These are phyloP conservation scores for Lasiodiplodia sp. DNA, from an alignment of 2,329 filamentous ascomycete genomes.

Conservation along the genomic window DNA sequence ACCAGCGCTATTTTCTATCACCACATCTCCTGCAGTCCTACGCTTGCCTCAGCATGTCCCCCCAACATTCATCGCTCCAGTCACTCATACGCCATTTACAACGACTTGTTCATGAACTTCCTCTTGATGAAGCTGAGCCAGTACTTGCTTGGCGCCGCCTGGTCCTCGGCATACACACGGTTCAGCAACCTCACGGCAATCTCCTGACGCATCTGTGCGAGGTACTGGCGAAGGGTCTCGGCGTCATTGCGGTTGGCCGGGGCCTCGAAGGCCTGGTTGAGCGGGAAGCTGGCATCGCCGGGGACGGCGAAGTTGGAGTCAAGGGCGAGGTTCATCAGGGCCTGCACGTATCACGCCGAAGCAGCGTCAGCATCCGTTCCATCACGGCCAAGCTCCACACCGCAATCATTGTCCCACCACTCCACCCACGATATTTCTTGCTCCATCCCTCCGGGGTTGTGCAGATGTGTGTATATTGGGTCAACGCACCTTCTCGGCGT, in stretches of 20 bases:
- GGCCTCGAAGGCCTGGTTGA: slow-evolving; percentile 96
- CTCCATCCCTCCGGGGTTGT: not conserved
- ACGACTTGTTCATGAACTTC: slow-evolving; percentile 96
- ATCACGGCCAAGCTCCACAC: not conserved
- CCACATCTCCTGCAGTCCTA: not conserved
- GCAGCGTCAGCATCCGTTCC: not conserved
- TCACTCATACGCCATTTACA: slow-evolving; percentile 36
- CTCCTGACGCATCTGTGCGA: slow-evolving; percentile 93
- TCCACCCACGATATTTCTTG: not conserved
- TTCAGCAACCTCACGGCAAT: slow-evolving; percentile 82
- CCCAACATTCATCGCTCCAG: not conserved
- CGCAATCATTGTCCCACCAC: not conserved
- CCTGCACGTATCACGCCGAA: slow-evolving; percentile 54
- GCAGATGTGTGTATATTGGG: too few relatives aligned
- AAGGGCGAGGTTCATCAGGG: slow-evolving; percentile 87
- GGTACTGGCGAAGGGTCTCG: slow-evolving; percentile 85
- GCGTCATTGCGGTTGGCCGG: slow-evolving; percentile 87
- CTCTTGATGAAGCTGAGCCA: slow-evolving; percentile 99
- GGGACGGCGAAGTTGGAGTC: slow-evolving; percentile 94
- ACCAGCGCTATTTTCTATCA: slow-evolving; percentile 7
- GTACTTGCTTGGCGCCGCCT: slow-evolving; percentile 76
- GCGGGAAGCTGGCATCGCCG: slow-evolving; percentile 88
- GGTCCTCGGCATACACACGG: slow-evolving; percentile 78
- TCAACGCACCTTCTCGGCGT: slow-evolving; percentile 67
- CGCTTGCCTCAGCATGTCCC: not conserved